Base-by-base conservation (phyloP, 2,329 filamentous ascomycete species). In the Clonostachys rosea region DNA sequence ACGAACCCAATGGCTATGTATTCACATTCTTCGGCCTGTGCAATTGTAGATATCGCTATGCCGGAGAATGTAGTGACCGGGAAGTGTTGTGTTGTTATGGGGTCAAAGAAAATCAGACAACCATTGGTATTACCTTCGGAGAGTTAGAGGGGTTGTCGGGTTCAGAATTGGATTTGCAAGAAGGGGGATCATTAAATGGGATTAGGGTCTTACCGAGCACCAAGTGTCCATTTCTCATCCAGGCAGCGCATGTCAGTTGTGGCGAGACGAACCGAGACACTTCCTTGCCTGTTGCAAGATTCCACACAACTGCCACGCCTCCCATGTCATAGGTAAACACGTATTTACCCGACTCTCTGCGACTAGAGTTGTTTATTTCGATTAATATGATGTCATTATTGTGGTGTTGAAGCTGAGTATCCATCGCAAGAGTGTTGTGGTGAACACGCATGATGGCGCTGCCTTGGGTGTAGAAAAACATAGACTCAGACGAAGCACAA, bases 151-250 rank as follows among this genome's bases (percentile, higher is more conserved):
- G 47, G 34, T 30, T 30, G 4, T n/a, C 36, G n/a, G 4, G 11
- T 30, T 9, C 20, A 24, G 14, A 39, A 18, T 34, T 30, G 8
- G 24, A 30, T 4, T 3, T 2, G 1, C 7, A 9, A 30, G 8
- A 3, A 2, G 8, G 8, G 24, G 24, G 8, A 9, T 30, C 8
- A 24, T 24, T 1, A 9, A 24, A 18, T 24, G 24, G 24, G 24
- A 24, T 24, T 24, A 30, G 24, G 9, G 24, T 8, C 84, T 67
- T 76, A 96, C 92, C 94, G 73, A 97, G 97, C 36, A 89, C 92
- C 55, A 99, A 85, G 69, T 96, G 95, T 47, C 94, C 94, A 69
- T 96, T 96, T 40, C 86, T 81, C 91, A 99, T 96, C 90, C 94
- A 99, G 12, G 88, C 78, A 36, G 91, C 92, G 33, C 89, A 86